These are phyloP conservation scores for Rutstroemia sp. DNA, from an alignment of 2,329 filamentous ascomycete genomes.

Conservation along the genomic window DNA sequence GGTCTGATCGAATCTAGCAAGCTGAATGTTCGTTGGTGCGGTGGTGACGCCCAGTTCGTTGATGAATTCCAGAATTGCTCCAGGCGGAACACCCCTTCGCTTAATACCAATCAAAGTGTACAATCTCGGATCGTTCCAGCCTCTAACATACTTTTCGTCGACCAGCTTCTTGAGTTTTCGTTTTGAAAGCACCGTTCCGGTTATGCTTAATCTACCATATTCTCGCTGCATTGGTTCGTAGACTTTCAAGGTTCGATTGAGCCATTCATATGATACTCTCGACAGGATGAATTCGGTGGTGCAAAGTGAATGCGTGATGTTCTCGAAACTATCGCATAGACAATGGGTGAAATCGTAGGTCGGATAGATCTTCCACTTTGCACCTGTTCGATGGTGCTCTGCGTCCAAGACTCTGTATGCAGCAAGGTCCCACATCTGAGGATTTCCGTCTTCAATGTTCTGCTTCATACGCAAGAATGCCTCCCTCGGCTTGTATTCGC, in stretches of 20 bases:
- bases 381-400: conserved; percentile 70
- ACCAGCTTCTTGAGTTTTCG: conserved; percentile 76
- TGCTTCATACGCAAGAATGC: conserved; percentile 93
- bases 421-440: conserved; percentile 93
- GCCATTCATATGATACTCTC: conserved; percentile 82
- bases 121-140: conserved; percentile 86
- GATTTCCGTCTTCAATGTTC: conserved; percentile 74
- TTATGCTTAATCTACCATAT: conserved; percentile 69
- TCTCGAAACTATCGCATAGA: conserved; percentile 85
- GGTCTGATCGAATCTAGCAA: conserved; percentile 74
- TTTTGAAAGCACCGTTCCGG: conserved; percentile 82
- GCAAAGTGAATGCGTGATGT: conserved; percentile 85
- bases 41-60: conserved; percentile 90
- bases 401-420: conserved; percentile 80
- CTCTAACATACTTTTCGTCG: conserved; percentile 67
- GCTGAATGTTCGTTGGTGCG: conserved; percentile 69
- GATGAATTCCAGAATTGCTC: conserved; percentile 82
- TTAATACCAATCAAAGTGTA: conserved; percentile 82
- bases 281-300: conserved; percentile 87
- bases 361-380: conserved; percentile 87
- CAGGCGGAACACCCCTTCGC: conserved; percentile 78
- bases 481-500: conserved; percentile 78
- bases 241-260: conserved; percentile 73
- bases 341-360: conserved; percentile 93
- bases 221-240: conserved; percentile 94